phyloP scores from a whole-genome alignment of 2,329 filamentous ascomycete species.

The Pseudocercospora musae region DNA sequence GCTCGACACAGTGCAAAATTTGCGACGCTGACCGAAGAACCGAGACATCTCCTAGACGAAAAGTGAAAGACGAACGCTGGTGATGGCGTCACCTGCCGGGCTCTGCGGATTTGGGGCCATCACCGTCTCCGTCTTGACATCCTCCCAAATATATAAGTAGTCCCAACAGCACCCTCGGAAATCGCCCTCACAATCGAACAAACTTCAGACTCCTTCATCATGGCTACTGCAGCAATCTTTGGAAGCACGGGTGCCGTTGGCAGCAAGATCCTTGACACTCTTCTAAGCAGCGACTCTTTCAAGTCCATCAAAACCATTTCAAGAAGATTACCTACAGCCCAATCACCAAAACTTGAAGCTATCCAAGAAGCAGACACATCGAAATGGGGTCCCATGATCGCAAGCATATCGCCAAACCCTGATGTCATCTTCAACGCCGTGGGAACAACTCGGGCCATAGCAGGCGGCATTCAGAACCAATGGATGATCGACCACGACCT shows the following conservation, averaged over 20 bases:
- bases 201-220: not conserved
- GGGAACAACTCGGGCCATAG: constrained; percentile 36
- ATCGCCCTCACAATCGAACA: too few species aligned
- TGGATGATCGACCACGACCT: constrained; percentile 41
- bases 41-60: not conserved
- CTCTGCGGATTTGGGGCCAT: not conserved
- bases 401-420: constrained; percentile 12
- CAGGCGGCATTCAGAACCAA: constrained; percentile 36
- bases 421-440: constrained; percentile 29
- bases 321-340: constrained; percentile 10
- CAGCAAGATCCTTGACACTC: constrained; percentile 18
- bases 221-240: constrained; percentile 21
- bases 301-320: constrained; percentile 20
- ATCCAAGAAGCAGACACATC: constrained; percentile 18
- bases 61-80: too few species aligned
- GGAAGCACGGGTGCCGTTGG: constrained; percentile 25
- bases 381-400: constrained; percentile 16
- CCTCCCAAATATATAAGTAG: not conserved
- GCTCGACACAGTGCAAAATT: not conserved
- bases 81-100: not conserved
- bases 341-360: constrained; percentile 16
- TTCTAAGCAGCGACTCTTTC: constrained; percentile 10
- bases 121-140: not conserved
- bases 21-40: not conserved
- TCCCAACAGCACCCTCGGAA: not conserved